Conservation (phyloP, 208 protist species). For the Trypanosoma cruzi region DNA sequence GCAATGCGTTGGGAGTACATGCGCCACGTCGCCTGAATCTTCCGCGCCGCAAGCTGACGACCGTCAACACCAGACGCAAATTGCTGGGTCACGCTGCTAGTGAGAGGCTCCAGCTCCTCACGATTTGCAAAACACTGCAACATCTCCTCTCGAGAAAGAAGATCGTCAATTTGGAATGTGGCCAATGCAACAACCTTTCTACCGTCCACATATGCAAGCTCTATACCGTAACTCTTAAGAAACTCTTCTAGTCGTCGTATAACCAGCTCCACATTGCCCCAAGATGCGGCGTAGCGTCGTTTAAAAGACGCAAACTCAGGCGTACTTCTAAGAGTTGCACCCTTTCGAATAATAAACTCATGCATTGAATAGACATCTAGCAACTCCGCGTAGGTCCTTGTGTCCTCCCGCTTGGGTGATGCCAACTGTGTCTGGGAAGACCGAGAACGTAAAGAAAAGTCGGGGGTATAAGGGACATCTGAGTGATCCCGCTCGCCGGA, state of each 20-base stretch:
- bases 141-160: conserved; percentile 54
- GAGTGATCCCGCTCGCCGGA: conserved; percentile 23
- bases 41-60: conserved; percentile 73
- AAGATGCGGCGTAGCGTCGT: conserved; percentile 71
- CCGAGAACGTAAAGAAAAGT: background rate
- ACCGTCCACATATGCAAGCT: conserved; percentile 91
- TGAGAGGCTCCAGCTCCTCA: conserved; percentile 77
- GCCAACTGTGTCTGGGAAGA: background rate
- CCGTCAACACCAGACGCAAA: conserved; percentile 66
- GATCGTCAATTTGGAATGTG: conserved; percentile 55
- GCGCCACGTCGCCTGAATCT: conserved; percentile 89
- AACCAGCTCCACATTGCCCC: conserved; percentile 85
- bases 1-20: conserved; percentile 86
- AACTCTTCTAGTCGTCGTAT: conserved; percentile 82
- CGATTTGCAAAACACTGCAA: conserved; percentile 83
- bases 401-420: conserved; percentile 44
- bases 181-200: conserved; percentile 83
- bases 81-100: conserved; percentile 46
- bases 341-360: conserved; percentile 94
- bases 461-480: background rate
- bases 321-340: conserved; percentile 82
- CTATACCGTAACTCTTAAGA: conserved; percentile 74
- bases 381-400: conserved; percentile 91
- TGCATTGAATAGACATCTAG: conserved; percentile 95
- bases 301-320: conserved; percentile 94